A percentile compares a stretch with the other conserved stretches of the same genome.
Evolutionary conservation across 1,284 basidiomycete genomes (phyloP).

Genomic region (Moesziomyces sp.): DNA sequence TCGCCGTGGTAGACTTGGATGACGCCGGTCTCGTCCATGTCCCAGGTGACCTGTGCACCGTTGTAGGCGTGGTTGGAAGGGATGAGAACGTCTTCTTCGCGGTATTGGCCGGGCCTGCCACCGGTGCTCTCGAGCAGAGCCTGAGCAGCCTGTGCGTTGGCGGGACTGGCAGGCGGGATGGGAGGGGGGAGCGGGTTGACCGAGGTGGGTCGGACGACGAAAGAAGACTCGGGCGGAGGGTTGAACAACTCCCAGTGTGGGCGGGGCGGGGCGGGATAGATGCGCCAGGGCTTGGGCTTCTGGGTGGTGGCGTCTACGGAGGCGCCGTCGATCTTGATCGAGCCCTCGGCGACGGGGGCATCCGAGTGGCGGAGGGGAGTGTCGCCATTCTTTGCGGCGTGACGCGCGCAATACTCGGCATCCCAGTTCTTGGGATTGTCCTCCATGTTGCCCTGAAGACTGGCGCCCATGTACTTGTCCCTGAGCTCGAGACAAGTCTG

Average conservation of each 20-base stretch:
- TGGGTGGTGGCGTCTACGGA: slow-evolving; percentile 34
- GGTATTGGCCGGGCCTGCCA: slow-evolving; percentile 63
- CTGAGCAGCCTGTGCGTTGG: slow-evolving; percentile 65
- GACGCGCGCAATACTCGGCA: slow-evolving; percentile 61
- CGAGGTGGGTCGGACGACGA: slow-evolving; percentile 55
- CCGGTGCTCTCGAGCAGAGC: slow-evolving; percentile 63
- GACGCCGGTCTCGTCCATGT: slow-evolving; percentile 62
- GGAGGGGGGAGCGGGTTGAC: slow-evolving; percentile 59
- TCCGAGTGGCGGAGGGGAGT: slow-evolving; percentile 3
- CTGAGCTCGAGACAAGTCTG: slow-evolving; percentile 63
- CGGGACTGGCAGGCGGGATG: slow-evolving; percentile 63
- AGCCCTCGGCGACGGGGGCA: slow-evolving; percentile 21
- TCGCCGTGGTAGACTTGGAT: slow-evolving; percentile 60
- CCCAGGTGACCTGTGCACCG: slow-evolving; percentile 46
- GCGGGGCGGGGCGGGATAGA: slow-evolving; percentile 65
- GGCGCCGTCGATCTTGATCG: slow-evolving; percentile 63
- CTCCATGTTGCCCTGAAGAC: slow-evolving; percentile 59
- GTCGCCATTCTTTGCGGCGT: slow-evolving; percentile 18
- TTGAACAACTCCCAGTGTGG: slow-evolving; percentile 67
- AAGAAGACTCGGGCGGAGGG: slow-evolving; percentile 64
- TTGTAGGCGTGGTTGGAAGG: slow-evolving; percentile 48
- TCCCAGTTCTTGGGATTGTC: slow-evolving; percentile 68
- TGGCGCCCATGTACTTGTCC: slow-evolving; percentile 65
- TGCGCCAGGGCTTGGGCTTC: slow-evolving; percentile 63
- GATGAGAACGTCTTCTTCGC: slow-evolving; percentile 45